Evolutionary conservation across 441 rosid species (phyloP).

Genomic region (Rhodomyrtus psidioides): DNA sequence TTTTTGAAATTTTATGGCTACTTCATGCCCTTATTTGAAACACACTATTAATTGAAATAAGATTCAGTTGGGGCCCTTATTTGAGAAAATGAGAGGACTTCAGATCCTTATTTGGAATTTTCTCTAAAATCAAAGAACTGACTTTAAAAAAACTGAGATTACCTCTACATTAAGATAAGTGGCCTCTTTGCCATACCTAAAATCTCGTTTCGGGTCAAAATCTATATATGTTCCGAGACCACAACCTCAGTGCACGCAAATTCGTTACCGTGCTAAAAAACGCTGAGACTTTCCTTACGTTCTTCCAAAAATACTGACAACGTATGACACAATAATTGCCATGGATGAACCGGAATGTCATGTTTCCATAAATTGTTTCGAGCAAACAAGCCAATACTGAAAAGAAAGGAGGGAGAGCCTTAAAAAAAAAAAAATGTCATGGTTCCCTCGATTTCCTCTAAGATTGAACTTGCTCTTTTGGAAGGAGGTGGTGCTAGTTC

Average conservation of each 20-base stretch:
- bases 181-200: background rate
- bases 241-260: background rate
- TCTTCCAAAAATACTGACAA: background rate
- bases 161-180: background rate
- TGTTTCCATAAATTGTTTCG: background rate
- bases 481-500: background rate
- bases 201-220: too few relatives aligned
- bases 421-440: background rate
- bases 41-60: too few relatives aligned
- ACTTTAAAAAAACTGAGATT: background rate
- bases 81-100: too few relatives aligned
- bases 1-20: too few relatives aligned
- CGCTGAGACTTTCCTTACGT: background rate
- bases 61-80: too few relatives aligned
- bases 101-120: too few relatives aligned
- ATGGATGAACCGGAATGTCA: background rate
- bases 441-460: background rate
- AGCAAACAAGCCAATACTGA: background rate
- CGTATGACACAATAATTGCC: background rate
- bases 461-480: background rate
- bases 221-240: too few relatives aligned
- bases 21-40: too few relatives aligned
- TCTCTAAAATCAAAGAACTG: background rate
- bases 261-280: background rate
- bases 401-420: background rate